Conservation (phyloP, 2,329 filamentous ascomycete species). For the Colletotrichum karsti region DNA sequence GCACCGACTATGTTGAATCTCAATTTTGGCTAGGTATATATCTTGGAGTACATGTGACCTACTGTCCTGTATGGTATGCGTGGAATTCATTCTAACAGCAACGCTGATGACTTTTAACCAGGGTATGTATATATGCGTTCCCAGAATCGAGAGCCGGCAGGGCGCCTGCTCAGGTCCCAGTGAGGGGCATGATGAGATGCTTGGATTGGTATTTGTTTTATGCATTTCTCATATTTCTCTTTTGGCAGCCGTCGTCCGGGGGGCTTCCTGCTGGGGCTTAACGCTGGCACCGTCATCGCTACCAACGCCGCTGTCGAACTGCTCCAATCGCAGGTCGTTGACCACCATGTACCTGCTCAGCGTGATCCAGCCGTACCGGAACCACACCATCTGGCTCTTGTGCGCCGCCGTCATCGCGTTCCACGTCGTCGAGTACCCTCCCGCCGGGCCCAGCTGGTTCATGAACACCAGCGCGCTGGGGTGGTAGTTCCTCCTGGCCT, state of each 20-base stretch:
- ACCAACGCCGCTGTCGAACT: slow-evolving; percentile 32
- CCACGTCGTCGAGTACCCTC: slow-evolving; percentile 69
- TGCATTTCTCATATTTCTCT: neutral
- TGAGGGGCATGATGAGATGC: slow-evolving; percentile 3
- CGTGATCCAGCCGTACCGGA: slow-evolving; percentile 93
- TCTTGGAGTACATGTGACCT: too few relatives aligned
- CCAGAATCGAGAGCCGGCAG: too few relatives aligned
- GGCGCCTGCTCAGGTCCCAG: too few relatives aligned
- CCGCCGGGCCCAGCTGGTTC: slow-evolving; percentile 70
- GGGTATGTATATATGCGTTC: too few relatives aligned
- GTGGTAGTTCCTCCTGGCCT: slow-evolving; percentile 49
- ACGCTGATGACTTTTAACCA: neutral
- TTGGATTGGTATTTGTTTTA: neutral
- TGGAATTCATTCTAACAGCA: neutral
- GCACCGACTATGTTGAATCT: too few relatives aligned
- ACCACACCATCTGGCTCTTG: slow-evolving; percentile 98
- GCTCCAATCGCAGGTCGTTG: slow-evolving; percentile 79
- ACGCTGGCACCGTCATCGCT: neutral
- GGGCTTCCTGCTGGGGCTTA: neutral
- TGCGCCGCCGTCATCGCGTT: slow-evolving; percentile 90
- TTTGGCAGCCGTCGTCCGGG: too few relatives aligned
- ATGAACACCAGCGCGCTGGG: slow-evolving; percentile 74
- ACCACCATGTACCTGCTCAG: slow-evolving; percentile 94
- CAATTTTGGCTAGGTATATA: too few relatives aligned
- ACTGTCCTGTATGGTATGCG: too few relatives aligned